phyloP scores from a whole-genome alignment of 257 asterid species.

The Datura wrightii region DNA sequence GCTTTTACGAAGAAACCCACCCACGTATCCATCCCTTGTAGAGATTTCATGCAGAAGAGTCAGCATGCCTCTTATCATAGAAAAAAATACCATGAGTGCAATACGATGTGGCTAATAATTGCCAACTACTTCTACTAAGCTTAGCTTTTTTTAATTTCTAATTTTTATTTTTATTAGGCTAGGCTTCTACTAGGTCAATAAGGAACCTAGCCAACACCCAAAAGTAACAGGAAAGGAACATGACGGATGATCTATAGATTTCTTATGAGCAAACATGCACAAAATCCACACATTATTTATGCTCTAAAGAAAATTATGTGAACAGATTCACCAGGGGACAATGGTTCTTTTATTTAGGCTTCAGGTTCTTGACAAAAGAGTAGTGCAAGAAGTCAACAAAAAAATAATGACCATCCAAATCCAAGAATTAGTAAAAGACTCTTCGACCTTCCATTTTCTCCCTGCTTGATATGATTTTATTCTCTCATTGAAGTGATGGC shows the following conservation, averaged over 20 bases:
- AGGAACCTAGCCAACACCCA: background rate
- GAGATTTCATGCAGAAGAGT: background rate
- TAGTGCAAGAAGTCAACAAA: background rate
- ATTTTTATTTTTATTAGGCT: background rate
- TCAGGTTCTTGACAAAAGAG: background rate
- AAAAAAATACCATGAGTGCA: background rate
- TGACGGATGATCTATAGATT: background rate
- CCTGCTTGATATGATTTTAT: background rate
- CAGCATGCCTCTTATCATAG: conserved; percentile 18
- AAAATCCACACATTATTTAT: background rate
- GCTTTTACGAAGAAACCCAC: background rate
- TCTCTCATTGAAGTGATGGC: background rate
- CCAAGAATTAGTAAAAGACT: background rate
- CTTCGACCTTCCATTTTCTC: background rate
- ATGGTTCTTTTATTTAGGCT: no score
- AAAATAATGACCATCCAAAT: background rate
- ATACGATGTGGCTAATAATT: background rate
- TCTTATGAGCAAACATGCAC: background rate
- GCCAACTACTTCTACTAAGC: conserved; percentile 12
- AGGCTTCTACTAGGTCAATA: background rate
- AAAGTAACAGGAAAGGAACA: background rate
- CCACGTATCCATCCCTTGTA: background rate
- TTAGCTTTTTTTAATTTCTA: background rate
- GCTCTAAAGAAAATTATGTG: background rate
- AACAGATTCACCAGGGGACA: background rate